Conservation (phyloP, 495 filamentous ascomycete species). For the Podospora pseudoanserina region DNA sequence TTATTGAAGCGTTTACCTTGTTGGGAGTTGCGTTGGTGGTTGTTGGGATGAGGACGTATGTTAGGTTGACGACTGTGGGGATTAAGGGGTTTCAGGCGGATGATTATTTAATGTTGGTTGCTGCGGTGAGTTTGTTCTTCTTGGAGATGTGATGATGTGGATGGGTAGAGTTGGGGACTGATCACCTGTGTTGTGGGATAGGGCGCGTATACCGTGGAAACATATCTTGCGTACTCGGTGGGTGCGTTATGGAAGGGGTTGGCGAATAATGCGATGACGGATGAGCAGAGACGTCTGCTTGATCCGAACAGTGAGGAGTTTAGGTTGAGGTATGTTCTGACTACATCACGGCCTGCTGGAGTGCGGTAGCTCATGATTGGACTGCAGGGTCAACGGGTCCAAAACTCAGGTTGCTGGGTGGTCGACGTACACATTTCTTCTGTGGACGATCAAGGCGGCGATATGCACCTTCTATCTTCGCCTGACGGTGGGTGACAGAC, state of each 20-base stretch:
- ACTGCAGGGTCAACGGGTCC: constrained; percentile 51
- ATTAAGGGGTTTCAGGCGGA: constrained; percentile 49
- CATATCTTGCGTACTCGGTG: constrained; percentile 33
- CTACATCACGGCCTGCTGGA: background rate
- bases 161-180: too few relatives aligned
- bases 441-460: constrained; percentile 59
- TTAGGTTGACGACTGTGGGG: constrained; percentile 51
- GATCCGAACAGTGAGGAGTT: constrained; percentile 49
- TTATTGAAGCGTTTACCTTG: constrained; percentile 53
- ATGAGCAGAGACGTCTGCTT: constrained; percentile 45
- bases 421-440: constrained; percentile 53
- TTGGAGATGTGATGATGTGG: too few relatives aligned
- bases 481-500: constrained; percentile 45
- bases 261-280: constrained; percentile 59
- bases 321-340: constrained; percentile 28
- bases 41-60: constrained; percentile 48
- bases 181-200: background rate
- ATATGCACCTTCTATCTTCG: constrained; percentile 60
- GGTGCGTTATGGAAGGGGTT: constrained; percentile 47
- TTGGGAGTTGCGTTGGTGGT: constrained; percentile 47
- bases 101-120: constrained; percentile 59
- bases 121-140: constrained; percentile 40
- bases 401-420: constrained; percentile 59
- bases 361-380: background rate
- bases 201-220: constrained; percentile 31